Evolutionary conservation across 345 rosid genomes (phyloP).

Genomic region (Gossypium mustelinum): DNA sequence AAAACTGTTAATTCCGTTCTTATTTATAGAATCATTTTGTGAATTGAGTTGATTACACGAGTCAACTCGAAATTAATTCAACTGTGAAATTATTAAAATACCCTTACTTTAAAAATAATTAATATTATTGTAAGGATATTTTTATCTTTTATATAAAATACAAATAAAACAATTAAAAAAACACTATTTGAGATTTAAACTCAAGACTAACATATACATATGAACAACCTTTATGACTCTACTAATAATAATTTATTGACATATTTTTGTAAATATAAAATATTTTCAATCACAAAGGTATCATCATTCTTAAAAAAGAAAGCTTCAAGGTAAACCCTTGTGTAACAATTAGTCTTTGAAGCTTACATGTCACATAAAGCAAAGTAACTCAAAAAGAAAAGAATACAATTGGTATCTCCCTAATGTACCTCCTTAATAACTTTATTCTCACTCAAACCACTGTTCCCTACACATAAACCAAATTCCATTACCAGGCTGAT

Average conservation of each 20-base stretch:
- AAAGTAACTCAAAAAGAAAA: constrained; percentile 12
- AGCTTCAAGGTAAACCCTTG: background rate
- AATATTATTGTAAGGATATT: too few species aligned
- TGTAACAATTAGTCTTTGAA: background rate
- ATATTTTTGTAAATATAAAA: too few species aligned
- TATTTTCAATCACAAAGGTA: too few species aligned
- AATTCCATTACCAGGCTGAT: background rate
- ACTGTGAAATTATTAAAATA: too few species aligned
- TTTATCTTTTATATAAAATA: too few species aligned
- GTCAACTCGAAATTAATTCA: background rate
- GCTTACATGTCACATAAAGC: background rate
- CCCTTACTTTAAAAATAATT: too few species aligned
- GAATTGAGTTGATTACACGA: background rate
- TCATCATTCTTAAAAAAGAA: background rate
- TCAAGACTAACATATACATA: rapidly evolving
- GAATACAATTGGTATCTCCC: constrained; percentile 2
- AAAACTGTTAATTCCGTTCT: background rate
- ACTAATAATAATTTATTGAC: too few species aligned
- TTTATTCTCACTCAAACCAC: constrained; percentile 17
- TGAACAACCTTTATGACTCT: too few species aligned
- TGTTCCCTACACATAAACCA: background rate
- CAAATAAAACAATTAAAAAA: too few species aligned
- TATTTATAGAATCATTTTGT: too few species aligned
- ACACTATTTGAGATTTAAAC: too few species aligned
- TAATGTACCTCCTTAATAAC: background rate